These are phyloP conservation scores for Aspergillus affinis DNA, from an alignment of 495 filamentous ascomycete genomes.

Conservation along the genomic window DNA sequence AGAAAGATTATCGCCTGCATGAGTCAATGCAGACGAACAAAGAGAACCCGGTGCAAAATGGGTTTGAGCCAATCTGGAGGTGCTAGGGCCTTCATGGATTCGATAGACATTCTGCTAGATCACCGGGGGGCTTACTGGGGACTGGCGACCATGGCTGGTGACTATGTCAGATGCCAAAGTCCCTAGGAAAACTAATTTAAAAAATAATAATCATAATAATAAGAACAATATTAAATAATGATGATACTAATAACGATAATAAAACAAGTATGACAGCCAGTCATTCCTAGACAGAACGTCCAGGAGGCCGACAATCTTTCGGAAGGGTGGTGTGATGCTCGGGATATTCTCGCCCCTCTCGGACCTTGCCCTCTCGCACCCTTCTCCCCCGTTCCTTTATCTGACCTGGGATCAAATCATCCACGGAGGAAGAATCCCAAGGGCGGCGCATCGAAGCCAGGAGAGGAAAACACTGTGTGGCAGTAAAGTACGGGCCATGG, in stretches of 20 bases:
- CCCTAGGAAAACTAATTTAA: background rate
- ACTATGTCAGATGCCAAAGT: slow-evolving; percentile 15
- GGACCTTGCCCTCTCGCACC: too few species aligned
- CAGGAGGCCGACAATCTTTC: too few species aligned
- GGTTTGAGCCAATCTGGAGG: background rate
- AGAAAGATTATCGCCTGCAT: background rate
- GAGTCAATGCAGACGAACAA: background rate
- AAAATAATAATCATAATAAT: background rate
- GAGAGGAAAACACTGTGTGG: too few species aligned
- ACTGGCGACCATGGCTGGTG: slow-evolving; percentile 7
- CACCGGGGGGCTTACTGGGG: background rate
- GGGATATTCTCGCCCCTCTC: background rate
- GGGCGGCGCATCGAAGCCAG: too few species aligned
- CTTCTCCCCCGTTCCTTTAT: background rate
- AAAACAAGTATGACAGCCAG: background rate
- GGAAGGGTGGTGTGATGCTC: background rate
- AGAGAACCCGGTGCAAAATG: background rate
- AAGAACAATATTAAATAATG: background rate
- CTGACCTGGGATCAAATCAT: background rate
- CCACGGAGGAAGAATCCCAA: too few species aligned
- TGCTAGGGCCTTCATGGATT: background rate
- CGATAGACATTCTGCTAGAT: slow-evolving; percentile 1
- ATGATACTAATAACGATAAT: background rate
- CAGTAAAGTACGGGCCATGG: background rate
- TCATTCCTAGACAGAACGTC: background rate